Base-by-base conservation (phyloP, 2,329 filamentous ascomycete species). In the Aspergillus ruber region DNA sequence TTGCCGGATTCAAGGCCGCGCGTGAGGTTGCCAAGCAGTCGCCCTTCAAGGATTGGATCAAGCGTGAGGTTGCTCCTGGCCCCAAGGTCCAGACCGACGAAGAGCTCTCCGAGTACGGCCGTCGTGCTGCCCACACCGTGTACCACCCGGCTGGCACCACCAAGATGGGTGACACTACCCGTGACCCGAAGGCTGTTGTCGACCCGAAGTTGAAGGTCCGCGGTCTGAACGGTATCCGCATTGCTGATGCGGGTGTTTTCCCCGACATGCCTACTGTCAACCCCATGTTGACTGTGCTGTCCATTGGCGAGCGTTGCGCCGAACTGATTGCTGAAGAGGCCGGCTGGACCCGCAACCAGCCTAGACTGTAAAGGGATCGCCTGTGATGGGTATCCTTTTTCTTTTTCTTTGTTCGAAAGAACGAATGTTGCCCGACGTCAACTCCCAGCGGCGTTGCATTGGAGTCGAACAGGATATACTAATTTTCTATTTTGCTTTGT, bases 71-170 rank as follows among this genome's bases (percentile, higher is more conserved):
- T 50, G 87, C 88, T 0, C 88, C 88, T 0, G 88, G 88, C 3
- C 85, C 84, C 10, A 73, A 78, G 35, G 69, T 88, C 36, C 81
- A 87, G 65, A 84, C 82, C 6, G 88, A 95, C 62, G 88, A 90
- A 68, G 85, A 86, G 47, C 78, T 95, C 7, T 84, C 79, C 65
- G 83, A 90, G 71, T 95, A 95, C 67, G 89, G 86, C 32, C 80
- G 89, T 42, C 80, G 82, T 41, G 89, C 80, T 4, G 88, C 88
- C 4, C 89, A 95, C 69, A 95, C 89, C 1, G 88, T 95, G 25
- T 95, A 95, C 71, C 89, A 95, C 69, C 89, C 89, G 0, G 85
- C 86, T 10, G 89, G 89, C 45, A 95, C 89, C 15, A 93, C 88
- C 47, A 90, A 90, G 77, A 95, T 95, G 89, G 88, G 88, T 29